Conservation (phyloP, 1,284 basidiomycete species). For the Irpex sp. region DNA sequence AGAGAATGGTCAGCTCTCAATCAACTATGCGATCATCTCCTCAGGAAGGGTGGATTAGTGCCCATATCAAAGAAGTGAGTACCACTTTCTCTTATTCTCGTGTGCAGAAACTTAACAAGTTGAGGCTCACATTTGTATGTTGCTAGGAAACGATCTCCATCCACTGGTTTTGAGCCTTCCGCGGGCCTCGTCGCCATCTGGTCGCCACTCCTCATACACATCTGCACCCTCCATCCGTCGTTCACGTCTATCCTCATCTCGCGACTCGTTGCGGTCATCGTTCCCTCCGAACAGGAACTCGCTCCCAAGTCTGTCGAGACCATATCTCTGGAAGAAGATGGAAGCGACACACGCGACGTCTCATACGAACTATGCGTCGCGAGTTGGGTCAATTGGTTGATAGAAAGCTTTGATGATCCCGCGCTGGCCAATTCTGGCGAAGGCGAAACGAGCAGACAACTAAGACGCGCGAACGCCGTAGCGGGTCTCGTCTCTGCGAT, state of each 20-base stretch:
- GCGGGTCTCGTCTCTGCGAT: slow-evolving; percentile 44
- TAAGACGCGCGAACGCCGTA: slow-evolving; percentile 42
- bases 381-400: slow-evolving; percentile 64
- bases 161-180: slow-evolving; percentile 48
- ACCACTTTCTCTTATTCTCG: background rate
- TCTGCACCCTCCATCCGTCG: slow-evolving; percentile 53
- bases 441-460: slow-evolving; percentile 18
- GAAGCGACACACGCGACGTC: slow-evolving; percentile 22
- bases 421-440: slow-evolving; percentile 19
- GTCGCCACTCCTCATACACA: slow-evolving; percentile 63
- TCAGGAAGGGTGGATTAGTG: slow-evolving; percentile 67
- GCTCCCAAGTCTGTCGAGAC: slow-evolving; percentile 11
- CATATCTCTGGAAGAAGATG: slow-evolving; percentile 14
- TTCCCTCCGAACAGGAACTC: background rate
- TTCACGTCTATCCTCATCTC: slow-evolving; percentile 51
- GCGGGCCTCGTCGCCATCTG: slow-evolving; percentile 59
- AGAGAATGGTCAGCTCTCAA: slow-evolving; percentile 68
- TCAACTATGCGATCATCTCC: slow-evolving; percentile 57
- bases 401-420: slow-evolving; percentile 34
- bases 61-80: slow-evolving; percentile 78
- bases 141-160: slow-evolving; percentile 57
- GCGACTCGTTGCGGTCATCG: slow-evolving; percentile 38
- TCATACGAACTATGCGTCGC: slow-evolving; percentile 60
- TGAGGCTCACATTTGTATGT: background rate
- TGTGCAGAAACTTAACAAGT: background rate